Evolutionary conservation across 345 rosid genomes (phyloP).

Genomic region (Syzygium jambos): DNA sequence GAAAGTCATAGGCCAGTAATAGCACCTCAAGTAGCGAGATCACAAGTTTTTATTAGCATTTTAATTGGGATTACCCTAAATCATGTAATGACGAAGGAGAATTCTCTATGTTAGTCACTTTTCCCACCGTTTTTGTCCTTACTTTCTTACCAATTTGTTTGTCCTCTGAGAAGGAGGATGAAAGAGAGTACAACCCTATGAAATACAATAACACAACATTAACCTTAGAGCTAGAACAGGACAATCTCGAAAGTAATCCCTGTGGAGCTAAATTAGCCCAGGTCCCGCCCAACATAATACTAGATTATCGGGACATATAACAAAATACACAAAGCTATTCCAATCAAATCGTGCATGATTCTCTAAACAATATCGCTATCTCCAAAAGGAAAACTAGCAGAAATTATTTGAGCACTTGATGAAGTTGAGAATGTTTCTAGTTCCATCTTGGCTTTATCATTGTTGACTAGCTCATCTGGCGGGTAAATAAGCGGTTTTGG

Average conservation of each 20-base stretch:
- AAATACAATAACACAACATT: neutral
- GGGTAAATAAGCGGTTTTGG: neutral
- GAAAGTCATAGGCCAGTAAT: no score
- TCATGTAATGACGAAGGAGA: no score
- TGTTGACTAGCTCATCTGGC: accelerated
- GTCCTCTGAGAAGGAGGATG: neutral
- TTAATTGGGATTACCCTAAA: no score
- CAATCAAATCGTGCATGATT: neutral
- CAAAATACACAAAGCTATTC: neutral
- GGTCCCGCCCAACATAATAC: neutral
- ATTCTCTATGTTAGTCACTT: no score
- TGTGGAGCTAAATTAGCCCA: neutral
- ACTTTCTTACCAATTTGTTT: no score
- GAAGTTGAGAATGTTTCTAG: neutral
- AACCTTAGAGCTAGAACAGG: no score
- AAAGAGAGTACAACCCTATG: neutral
- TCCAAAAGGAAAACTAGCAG: neutral
- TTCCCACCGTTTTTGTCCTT: no score
- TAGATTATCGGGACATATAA: neutral
- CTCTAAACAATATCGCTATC: neutral
- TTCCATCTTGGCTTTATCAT: accelerated
- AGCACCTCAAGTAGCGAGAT: no score
- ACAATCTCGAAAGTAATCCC: neutral
- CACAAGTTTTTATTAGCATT: no score
- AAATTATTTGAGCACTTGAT: accelerated